These are phyloP conservation scores for Andrographis paniculata DNA, from an alignment of 305 asterid species.

Conservation along the genomic window DNA sequence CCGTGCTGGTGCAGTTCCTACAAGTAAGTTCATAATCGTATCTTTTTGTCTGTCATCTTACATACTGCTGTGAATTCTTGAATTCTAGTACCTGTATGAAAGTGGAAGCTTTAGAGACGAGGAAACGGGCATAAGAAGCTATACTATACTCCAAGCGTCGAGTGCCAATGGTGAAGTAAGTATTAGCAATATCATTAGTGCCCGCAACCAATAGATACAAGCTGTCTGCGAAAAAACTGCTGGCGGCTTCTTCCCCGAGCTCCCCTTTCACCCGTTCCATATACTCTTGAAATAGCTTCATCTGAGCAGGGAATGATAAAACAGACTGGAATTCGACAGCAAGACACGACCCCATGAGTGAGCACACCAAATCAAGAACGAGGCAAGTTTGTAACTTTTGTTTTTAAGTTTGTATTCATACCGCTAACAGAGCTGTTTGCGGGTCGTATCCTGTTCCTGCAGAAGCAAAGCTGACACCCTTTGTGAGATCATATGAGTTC, in stretches of 20 bases:
- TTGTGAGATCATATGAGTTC: slow-evolving; percentile 31
- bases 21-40: neutral
- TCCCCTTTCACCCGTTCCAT: slow-evolving; percentile 32
- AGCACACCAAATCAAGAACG: too few species aligned
- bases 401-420: slow-evolving; percentile 1
- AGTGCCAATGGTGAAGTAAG: slow-evolving; percentile 47
- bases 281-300: slow-evolving; percentile 54
- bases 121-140: slow-evolving; percentile 47
- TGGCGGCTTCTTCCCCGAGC: slow-evolving; percentile 46
- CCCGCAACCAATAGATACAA: slow-evolving; percentile 54
- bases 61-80: neutral
- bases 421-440: slow-evolving; percentile 43
- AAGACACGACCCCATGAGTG: too few species aligned
- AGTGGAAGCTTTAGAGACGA: slow-evolving; percentile 40
- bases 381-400: too few species aligned
- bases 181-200: slow-evolving; percentile 67
- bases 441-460: slow-evolving; percentile 73
- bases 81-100: slow-evolving; percentile 41
- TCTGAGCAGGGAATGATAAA: slow-evolving; percentile 34
- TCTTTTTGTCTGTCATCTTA: slow-evolving; percentile 6
- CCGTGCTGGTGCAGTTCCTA: slow-evolving; percentile 57
- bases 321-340: slow-evolving; percentile 35
- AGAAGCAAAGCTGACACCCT: slow-evolving; percentile 83
- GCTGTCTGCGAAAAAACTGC: slow-evolving; percentile 26
- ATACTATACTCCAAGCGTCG: slow-evolving; percentile 36